A percentile compares a stretch with the other conserved stretches of the same genome.
These are phyloP conservation scores for Nemania abortiva DNA, from an alignment of 2,329 filamentous ascomycete genomes.

Conservation along the genomic window DNA sequence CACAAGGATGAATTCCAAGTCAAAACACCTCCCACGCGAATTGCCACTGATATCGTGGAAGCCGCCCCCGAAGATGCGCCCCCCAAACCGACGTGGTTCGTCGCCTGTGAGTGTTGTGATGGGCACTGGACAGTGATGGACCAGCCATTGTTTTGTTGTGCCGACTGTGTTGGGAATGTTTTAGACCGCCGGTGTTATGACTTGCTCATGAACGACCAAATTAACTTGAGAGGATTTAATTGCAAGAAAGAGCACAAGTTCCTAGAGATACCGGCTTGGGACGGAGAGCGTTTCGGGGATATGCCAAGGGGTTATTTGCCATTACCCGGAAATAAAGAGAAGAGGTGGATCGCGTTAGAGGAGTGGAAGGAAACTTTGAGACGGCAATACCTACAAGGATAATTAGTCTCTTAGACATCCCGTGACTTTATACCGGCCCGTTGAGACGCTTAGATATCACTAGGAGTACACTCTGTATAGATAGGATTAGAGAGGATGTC, in stretches of 20 bases:
- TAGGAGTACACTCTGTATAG: background rate
- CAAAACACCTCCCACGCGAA: conserved; percentile 11
- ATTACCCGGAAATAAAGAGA: conserved; percentile 40
- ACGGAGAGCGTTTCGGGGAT: conserved; percentile 37
- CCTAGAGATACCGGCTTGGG: conserved; percentile 44
- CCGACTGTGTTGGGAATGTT: conserved; percentile 45
- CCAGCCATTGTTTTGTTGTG: conserved; percentile 46
- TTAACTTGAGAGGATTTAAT: conserved; percentile 38
- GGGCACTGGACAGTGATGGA: conserved; percentile 45
- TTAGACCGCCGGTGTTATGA: conserved; percentile 44
- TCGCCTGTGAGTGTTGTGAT: conserved; percentile 47
- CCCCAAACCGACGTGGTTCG: conserved; percentile 42
- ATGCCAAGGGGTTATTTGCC: conserved; percentile 45
- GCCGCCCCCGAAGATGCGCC: conserved; percentile 28
- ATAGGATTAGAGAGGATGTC: no score
- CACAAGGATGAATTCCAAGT: conserved; percentile 6
- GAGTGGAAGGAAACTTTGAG: conserved; percentile 47
- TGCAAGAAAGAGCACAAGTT: conserved; percentile 47
- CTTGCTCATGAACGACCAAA: conserved; percentile 38
- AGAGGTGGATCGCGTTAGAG: conserved; percentile 47
- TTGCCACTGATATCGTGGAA: conserved; percentile 28
- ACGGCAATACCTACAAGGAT: conserved; percentile 39
- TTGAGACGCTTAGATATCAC: background rate
- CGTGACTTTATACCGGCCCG: background rate
- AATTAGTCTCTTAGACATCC: background rate